These are phyloP conservation scores for Yamadazyma takamatsuzukensis DNA, from an alignment of 805 yeast genomes.

Conservation along the genomic window DNA sequence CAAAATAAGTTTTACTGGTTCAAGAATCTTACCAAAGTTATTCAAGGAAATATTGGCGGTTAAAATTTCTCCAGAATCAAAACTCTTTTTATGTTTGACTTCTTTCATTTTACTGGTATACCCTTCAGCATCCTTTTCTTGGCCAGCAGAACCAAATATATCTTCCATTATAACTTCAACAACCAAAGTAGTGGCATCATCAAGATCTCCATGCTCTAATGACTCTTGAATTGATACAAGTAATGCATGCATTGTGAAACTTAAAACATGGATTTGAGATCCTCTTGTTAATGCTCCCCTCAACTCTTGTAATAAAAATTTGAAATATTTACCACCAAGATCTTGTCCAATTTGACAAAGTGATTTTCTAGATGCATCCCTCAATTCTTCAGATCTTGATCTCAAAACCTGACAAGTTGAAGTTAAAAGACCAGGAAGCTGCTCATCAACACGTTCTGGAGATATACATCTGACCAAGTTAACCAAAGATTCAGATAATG, in stretches of 20 bases:
- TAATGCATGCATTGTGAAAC: conserved; percentile 79
- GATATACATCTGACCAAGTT: conserved; percentile 62
- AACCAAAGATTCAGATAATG: conserved; percentile 77
- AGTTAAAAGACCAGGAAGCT: conserved; percentile 80
- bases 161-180: conserved; percentile 86
- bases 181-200: conserved; percentile 56
- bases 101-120: conserved; percentile 84
- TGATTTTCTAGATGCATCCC: conserved; percentile 81
- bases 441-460: conserved; percentile 48
- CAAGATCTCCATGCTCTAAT: conserved; percentile 69
- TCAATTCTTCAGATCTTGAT: conserved; percentile 77
- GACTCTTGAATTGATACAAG: conserved; percentile 48
- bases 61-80: conserved; percentile 78
- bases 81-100: conserved; percentile 84
- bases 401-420: conserved; percentile 86
- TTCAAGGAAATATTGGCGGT: conserved; percentile 60
- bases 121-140: conserved; percentile 93
- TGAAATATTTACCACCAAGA: conserved; percentile 71
- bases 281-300: conserved; percentile 79
- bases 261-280: conserved; percentile 88
- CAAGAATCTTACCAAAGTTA: conserved; percentile 53
- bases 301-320: conserved; percentile 74
- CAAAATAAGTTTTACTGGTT: conserved; percentile 64
- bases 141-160: conserved; percentile 85
- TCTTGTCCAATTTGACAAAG: conserved; percentile 59